Evolutionary conservation across 345 rosid species (phyloP).

Genomic region (Nephelium lappaceum): DNA sequence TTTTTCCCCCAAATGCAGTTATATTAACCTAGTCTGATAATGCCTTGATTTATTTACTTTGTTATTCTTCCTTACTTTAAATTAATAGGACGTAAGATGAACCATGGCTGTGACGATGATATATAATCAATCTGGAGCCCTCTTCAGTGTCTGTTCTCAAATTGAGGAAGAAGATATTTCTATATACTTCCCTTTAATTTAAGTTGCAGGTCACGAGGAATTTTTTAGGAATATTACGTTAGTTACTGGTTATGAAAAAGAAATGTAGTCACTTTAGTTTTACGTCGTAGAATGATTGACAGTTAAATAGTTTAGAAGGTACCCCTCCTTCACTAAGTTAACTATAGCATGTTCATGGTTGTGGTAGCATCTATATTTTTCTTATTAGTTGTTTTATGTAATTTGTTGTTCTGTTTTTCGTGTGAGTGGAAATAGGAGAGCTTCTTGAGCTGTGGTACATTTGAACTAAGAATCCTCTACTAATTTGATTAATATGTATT

Average conservation of each 20-base stretch:
- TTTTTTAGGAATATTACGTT: neutral
- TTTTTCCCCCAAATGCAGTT: neutral
- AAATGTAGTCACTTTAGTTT: neutral
- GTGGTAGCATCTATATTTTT: neutral
- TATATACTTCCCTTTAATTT: neutral
- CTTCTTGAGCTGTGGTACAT: neutral
- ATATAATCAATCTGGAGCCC: neutral
- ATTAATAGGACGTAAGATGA: neutral
- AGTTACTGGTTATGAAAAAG: neutral
- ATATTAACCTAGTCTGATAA: neutral
- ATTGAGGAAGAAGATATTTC: neutral
- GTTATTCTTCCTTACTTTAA: neutral
- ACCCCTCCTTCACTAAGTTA: neutral
- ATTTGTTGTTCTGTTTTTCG: neutral
- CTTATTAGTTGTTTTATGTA: neutral
- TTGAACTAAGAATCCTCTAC: neutral
- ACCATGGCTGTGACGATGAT: neutral
- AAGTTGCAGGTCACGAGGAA: neutral
- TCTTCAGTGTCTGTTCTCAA: neutral
- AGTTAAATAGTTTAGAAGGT: neutral
- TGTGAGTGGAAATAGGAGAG: neutral
- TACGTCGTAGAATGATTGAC: neutral
- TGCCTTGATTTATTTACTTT: neutral
- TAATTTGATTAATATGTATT: neutral
- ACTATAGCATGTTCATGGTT: neutral